Evolutionary conservation across 305 asterid species (phyloP).

Genomic region (Salvia sclarea): DNA sequence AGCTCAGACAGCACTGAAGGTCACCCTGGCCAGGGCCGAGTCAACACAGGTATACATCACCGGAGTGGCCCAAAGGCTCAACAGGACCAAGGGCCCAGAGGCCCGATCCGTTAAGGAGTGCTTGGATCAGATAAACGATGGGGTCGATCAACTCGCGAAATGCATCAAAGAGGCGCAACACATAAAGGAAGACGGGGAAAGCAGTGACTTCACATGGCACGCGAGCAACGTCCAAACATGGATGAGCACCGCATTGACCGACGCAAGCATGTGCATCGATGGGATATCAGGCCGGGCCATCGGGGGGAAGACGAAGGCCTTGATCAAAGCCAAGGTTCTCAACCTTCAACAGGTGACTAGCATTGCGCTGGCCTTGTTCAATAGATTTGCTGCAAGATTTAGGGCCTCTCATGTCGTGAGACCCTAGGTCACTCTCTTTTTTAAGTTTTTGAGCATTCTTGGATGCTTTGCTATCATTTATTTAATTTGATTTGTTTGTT

Average conservation of each 20-base stretch:
- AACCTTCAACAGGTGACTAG: constrained; percentile 63
- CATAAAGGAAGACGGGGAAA: constrained; percentile 41
- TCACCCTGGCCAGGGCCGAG: constrained; percentile 46
- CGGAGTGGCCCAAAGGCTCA: constrained; percentile 39
- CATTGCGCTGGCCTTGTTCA: constrained; percentile 53
- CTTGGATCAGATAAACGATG: constrained; percentile 54
- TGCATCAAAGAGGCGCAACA: constrained; percentile 48
- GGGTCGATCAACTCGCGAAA: constrained; percentile 50
- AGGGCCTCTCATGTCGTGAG: constrained; percentile 35
- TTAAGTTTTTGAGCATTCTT: constrained; percentile 1
- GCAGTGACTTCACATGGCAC: constrained; percentile 53
- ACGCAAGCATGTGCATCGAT: constrained; percentile 50
- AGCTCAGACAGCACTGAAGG: constrained; percentile 50
- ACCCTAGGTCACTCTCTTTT: not conserved
- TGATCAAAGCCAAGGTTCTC: constrained; percentile 53
- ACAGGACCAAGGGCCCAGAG: constrained; percentile 42
- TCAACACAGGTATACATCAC: constrained; percentile 48
- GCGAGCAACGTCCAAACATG: constrained; percentile 65
- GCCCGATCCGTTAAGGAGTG: constrained; percentile 44
- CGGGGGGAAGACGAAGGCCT: constrained; percentile 52
- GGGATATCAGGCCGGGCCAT: constrained; percentile 55
- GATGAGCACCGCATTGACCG: constrained; percentile 66
- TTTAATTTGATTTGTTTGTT: constrained; percentile 25
- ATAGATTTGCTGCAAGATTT: constrained; percentile 52
- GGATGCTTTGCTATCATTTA: not conserved